Conservation (phyloP, 1,284 basidiomycete genomes). For the Anthracocystis setariae region DNA sequence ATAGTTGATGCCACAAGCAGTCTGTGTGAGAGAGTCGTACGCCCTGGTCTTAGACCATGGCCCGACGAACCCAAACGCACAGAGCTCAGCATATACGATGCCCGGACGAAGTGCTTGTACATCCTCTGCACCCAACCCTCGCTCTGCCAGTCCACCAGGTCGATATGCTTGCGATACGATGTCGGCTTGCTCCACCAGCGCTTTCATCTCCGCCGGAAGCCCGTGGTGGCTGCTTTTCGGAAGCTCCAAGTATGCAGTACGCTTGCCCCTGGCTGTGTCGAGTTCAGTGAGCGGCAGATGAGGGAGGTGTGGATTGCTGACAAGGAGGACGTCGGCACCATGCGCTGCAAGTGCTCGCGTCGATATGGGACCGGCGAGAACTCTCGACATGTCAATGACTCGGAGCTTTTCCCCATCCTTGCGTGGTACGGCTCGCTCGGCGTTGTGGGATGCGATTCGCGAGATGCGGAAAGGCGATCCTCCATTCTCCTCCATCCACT, state of each 20-base stretch:
- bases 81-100: conserved; percentile 74
- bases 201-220: conserved; percentile 62
- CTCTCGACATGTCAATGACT: conserved; percentile 37
- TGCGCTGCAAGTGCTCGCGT: conserved; percentile 69
- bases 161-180: conserved; percentile 78
- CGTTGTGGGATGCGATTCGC: background rate
- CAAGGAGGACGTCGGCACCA: conserved; percentile 74
- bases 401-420: background rate
- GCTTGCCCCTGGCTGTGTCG: conserved; percentile 77
- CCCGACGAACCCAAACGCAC: conserved; percentile 75
- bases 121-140: conserved; percentile 14
- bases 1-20: conserved; percentile 75
- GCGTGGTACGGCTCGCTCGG: background rate
- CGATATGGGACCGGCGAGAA: conserved; percentile 22
- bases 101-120: conserved; percentile 70
- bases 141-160: conserved; percentile 9
- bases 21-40: conserved; percentile 78
- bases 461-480: conserved; percentile 19
- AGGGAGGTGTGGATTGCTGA: conserved; percentile 74
- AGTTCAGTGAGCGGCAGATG: conserved; percentile 73
- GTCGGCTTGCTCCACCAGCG: conserved; percentile 71
- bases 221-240: conserved; percentile 31
- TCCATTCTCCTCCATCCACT: conserved; percentile 13
- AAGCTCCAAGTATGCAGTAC: conserved; percentile 75
- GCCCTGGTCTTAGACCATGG: conserved; percentile 74